These are phyloP conservation scores for Pistacia integerrima DNA, from an alignment of 345 rosid genomes.

Conservation along the genomic window DNA sequence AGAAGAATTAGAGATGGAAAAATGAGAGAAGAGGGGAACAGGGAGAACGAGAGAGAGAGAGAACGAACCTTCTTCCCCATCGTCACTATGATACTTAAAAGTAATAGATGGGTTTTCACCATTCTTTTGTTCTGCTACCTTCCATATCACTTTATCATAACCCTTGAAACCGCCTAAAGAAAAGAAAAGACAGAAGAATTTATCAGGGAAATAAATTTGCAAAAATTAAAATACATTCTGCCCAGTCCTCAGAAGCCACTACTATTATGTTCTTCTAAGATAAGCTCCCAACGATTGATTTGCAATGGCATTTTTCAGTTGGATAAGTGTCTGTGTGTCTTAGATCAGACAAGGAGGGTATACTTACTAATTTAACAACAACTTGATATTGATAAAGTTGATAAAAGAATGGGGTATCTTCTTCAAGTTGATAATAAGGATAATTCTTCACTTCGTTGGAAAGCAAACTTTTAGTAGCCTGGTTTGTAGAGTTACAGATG, in stretches of 20 bases:
- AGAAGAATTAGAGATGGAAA: constrained; percentile 7
- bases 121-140: constrained; percentile 60
- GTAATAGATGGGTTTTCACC: constrained; percentile 71
- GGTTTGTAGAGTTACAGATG: background rate
- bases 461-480: background rate
- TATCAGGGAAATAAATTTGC: background rate
- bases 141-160: constrained; percentile 83
- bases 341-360: background rate
- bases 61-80: constrained; percentile 84
- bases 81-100: constrained; percentile 64
- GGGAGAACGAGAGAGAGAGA: background rate
- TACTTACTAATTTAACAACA: background rate
- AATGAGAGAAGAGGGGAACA: background rate
- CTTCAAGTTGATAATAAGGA: background rate
- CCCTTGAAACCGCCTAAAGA: constrained; percentile 79
- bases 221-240: constrained; percentile 1
- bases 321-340: background rate
- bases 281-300: background rate
- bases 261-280: constrained; percentile 2
- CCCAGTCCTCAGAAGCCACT: constrained; percentile 14
- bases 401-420: background rate
- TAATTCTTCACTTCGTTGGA: background rate
- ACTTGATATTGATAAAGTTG: background rate
- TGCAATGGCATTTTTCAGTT: background rate
- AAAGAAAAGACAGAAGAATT: background rate